phyloP scores from a whole-genome alignment of 805 yeast species.

The Sungouiella thailandica region DNA sequence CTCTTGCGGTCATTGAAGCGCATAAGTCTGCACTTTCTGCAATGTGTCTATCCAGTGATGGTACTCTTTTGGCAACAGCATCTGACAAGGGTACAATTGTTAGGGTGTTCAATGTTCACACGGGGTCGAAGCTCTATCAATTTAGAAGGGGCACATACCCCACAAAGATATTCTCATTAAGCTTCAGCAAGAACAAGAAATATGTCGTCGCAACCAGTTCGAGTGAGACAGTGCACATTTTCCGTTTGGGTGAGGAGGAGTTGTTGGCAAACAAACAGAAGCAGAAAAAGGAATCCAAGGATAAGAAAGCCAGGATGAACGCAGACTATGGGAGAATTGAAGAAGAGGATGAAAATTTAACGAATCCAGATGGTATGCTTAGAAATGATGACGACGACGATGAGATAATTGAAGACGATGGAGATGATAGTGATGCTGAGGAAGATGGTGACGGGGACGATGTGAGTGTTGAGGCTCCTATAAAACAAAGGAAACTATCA shows the following conservation, averaged over 20 bases:
- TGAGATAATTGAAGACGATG: conserved; percentile 19
- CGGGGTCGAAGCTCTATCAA: conserved; percentile 61
- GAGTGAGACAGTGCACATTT: conserved; percentile 90
- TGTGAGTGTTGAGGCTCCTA: conserved; percentile 17
- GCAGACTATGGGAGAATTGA: conserved; percentile 22
- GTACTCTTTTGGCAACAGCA: conserved; percentile 80
- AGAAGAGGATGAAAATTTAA: conserved; percentile 16
- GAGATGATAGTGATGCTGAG: conserved; percentile 18
- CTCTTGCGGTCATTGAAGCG: conserved; percentile 78
- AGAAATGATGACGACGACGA: conserved; percentile 21
- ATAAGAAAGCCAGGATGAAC: conserved; percentile 6
- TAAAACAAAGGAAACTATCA: conserved; percentile 34
- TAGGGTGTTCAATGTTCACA: conserved; percentile 67
- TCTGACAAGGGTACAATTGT: conserved; percentile 88
- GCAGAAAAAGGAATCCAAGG: conserved; percentile 17
- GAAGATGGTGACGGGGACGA: conserved; percentile 20
- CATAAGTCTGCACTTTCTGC: conserved; percentile 75
- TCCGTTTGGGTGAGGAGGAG: conserved; percentile 59
- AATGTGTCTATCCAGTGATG: conserved; percentile 66
- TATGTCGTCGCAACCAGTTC: conserved; percentile 81
- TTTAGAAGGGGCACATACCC: conserved; percentile 85
- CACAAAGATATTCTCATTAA: conserved; percentile 70
- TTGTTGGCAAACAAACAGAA: conserved; percentile 35
- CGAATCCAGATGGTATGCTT: conserved; percentile 12
- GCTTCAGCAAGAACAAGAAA: conserved; percentile 66